Conservation (phyloP, 2,329 filamentous ascomycete genomes). For the Colletotrichum sp. region DNA sequence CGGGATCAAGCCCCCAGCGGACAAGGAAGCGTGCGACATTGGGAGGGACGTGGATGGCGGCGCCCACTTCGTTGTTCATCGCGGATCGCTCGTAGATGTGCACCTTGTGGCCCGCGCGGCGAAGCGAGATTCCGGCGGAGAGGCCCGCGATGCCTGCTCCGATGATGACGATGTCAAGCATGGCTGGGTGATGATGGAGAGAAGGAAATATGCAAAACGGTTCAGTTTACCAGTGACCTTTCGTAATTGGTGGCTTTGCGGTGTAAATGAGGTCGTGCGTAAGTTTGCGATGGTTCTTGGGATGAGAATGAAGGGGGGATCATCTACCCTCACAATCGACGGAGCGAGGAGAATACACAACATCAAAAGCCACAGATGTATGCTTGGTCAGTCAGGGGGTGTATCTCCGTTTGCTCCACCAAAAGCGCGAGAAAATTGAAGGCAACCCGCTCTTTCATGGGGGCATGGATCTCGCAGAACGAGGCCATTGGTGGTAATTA, state of each 20-base stretch:
- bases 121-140: conserved; percentile 40
- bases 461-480: not conserved
- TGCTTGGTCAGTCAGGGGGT: not conserved
- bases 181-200: conserved; percentile 25
- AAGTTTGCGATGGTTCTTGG: not conserved
- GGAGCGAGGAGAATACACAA: not conserved
- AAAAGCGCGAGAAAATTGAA: not conserved
- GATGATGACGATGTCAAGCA: conserved; percentile 42
- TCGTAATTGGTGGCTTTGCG: not conserved
- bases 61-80: conserved; percentile 41
- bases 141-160: conserved; percentile 48
- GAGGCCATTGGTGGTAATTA: not conserved
- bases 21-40: conserved; percentile 40
- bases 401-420: not conserved
- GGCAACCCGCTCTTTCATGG: not conserved
- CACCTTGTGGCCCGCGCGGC: conserved; percentile 42
- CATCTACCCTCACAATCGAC: not conserved
- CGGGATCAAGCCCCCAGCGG: conserved; percentile 40
- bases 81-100: conserved; percentile 44
- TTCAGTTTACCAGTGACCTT: not conserved
- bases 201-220: not conserved
- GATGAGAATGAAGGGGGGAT: not conserved
- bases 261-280: not conserved
- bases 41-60: conserved; percentile 42
- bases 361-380: not conserved